phyloP scores from a whole-genome alignment of 495 filamentous ascomycete species.

The Annulohypoxylon maeteangense region DNA sequence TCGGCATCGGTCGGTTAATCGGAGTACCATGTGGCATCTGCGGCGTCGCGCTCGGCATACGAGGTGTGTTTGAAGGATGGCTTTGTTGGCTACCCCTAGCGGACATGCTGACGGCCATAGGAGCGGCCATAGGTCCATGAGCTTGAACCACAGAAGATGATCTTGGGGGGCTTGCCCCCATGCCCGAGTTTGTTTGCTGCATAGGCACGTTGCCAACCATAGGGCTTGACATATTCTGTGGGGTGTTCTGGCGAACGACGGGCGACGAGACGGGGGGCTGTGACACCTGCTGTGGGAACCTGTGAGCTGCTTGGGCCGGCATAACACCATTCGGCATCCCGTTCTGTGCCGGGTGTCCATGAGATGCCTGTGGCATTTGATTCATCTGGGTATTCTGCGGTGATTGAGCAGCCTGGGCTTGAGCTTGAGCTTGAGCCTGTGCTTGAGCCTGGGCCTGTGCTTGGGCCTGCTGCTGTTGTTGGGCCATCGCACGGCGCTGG shows the following conservation, averaged over 20 bases:
- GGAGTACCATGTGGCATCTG: slow-evolving; percentile 78
- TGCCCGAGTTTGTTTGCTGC: slow-evolving; percentile 81
- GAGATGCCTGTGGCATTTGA: slow-evolving; percentile 44
- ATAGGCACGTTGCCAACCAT: slow-evolving; percentile 78
- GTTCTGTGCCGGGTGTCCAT: slow-evolving; percentile 57
- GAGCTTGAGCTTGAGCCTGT: slow-evolving; percentile 54
- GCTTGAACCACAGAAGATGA: slow-evolving; percentile 81
- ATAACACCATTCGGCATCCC: slow-evolving; percentile 58
- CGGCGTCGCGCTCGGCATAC: slow-evolving; percentile 81
- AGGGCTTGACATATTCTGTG: slow-evolving; percentile 80
- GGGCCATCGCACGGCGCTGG: slow-evolving; percentile 45
- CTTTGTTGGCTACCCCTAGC: slow-evolving; percentile 84
- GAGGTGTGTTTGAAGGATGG: slow-evolving; percentile 79
- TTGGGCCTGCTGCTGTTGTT: slow-evolving; percentile 53
- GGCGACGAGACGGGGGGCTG: slow-evolving; percentile 82
- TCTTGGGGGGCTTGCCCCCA: slow-evolving; percentile 79
- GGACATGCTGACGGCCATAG: slow-evolving; percentile 77
- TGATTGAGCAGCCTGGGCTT: slow-evolving; percentile 55
- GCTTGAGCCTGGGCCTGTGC: slow-evolving; percentile 65
- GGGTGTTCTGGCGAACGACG: slow-evolving; percentile 80
- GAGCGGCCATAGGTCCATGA: slow-evolving; percentile 68
- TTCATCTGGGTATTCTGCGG: slow-evolving; percentile 41
- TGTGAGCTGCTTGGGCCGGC: slow-evolving; percentile 65
- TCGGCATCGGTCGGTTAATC: slow-evolving; percentile 73
- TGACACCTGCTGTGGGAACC: slow-evolving; percentile 67